Percentiles rank a stretch among this genome's conserved stretches.
Evolutionary conservation across 495 filamentous ascomycete species (phyloP).

Genomic region (Xylaria grammica): DNA sequence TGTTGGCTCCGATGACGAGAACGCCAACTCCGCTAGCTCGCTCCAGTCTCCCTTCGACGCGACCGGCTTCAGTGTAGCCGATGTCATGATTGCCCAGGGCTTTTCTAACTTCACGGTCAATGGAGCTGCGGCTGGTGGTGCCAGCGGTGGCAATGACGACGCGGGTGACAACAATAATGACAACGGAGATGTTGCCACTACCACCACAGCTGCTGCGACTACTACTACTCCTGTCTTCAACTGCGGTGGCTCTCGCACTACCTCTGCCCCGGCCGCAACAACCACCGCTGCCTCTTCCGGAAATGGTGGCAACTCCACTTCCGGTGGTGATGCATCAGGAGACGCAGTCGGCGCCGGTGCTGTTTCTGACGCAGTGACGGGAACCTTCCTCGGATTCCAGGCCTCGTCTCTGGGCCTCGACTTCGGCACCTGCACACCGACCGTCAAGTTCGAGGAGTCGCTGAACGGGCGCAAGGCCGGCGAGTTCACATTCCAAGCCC

Average conservation of each 20-base stretch:
- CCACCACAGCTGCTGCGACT: constrained; percentile 18
- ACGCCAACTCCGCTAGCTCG: constrained; percentile 57
- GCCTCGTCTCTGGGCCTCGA: constrained; percentile 43
- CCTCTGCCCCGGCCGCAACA: constrained; percentile 28
- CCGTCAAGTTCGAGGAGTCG: constrained; percentile 61
- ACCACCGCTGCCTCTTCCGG: constrained; percentile 36
- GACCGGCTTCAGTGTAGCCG: constrained; percentile 59
- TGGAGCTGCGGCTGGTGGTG: constrained; percentile 32
- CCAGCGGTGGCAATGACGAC: constrained; percentile 6
- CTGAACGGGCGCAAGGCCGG: constrained; percentile 51
- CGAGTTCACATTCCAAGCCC: constrained; percentile 63
- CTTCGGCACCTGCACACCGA: constrained; percentile 62
- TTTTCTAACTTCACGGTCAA: constrained; percentile 61
- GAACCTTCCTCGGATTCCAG: constrained; percentile 43
- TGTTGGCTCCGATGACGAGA: constrained; percentile 55
- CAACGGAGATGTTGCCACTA: constrained; percentile 13
- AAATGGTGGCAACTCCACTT: constrained; percentile 48
- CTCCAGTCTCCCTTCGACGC: constrained; percentile 57
- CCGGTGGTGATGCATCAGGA: constrained; percentile 41
- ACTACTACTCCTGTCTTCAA: constrained; percentile 1
- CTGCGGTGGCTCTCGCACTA: constrained; percentile 16
- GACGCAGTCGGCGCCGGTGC: constrained; percentile 46
- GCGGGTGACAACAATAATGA: constrained; percentile 11
- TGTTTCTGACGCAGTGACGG: constrained; percentile 40
- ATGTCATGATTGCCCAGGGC: constrained; percentile 58